A percentile compares a stretch with the other conserved stretches of the same genome.
These are phyloP conservation scores for Blepharisma japonicum DNA, from an alignment of 73 alveolate genomes.

Conservation along the genomic window DNA sequence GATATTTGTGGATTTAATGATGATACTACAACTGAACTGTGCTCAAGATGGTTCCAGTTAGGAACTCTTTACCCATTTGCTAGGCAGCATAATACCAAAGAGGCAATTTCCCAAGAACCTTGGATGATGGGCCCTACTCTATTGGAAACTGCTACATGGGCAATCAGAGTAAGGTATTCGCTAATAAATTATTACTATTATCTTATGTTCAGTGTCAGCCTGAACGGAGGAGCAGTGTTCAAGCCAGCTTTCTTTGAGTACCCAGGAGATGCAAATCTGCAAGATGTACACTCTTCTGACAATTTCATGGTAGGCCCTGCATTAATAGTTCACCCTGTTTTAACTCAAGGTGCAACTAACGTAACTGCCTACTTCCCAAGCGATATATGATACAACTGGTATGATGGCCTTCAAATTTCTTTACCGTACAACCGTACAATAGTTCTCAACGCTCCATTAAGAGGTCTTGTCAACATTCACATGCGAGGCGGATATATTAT, in stretches of 20 bases:
- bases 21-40: constrained; percentile 58
- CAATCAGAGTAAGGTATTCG: constrained; percentile 77
- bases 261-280: constrained; percentile 43
- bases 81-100: constrained; percentile 82
- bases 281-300: background rate
- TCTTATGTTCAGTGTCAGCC: background rate
- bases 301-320: constrained; percentile 58
- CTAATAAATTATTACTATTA: constrained; percentile 82
- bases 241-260: constrained; percentile 60
- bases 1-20: constrained; percentile 94
- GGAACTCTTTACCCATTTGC: constrained; percentile 88
- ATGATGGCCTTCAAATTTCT: background rate
- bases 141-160: constrained; percentile 60
- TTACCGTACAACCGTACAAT: background rate
- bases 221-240: constrained; percentile 38
- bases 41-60: constrained; percentile 78
- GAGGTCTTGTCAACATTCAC: background rate
- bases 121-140: constrained; percentile 19
- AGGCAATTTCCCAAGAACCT: constrained; percentile 45
- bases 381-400: background rate
- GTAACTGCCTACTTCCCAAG: constrained; percentile 6
- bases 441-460: background rate
- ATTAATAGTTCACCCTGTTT: constrained; percentile 29
- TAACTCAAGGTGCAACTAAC: background rate
- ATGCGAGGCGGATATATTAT: constrained; percentile 20